Percentiles rank a stretch among this genome's conserved stretches.
These are phyloP conservation scores for Rhizopogon sp. DNA, from an alignment of 768 basidiomycete genomes.

Conservation along the genomic window DNA sequence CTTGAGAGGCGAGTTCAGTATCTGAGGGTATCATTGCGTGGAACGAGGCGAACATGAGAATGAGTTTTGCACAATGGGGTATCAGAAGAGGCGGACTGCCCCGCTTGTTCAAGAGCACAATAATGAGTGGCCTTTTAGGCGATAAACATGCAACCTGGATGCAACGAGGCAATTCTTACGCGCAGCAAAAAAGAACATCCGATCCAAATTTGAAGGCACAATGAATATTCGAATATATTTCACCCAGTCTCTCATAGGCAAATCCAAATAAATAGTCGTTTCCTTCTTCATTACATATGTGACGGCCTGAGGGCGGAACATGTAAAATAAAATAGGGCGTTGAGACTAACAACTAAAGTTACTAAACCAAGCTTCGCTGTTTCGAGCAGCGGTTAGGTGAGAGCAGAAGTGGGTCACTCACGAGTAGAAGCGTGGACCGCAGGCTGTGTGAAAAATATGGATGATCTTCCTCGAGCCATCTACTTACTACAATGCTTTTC, in stretches of 20 bases:
- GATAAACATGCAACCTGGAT: not conserved
- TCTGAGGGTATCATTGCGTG: conserved; percentile 62
- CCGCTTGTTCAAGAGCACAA: not conserved
- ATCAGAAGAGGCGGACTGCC: not conserved
- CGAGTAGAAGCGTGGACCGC: not conserved
- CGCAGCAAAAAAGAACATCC: not conserved
- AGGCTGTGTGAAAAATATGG: not conserved
- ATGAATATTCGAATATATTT: not conserved
- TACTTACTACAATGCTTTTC: not conserved
- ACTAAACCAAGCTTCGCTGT: not conserved
- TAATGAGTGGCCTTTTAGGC: not conserved
- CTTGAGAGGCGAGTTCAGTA: conserved; percentile 67
- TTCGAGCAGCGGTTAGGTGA: not conserved
- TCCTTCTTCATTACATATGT: no score
- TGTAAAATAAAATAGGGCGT: no score
- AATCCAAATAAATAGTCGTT: no score
- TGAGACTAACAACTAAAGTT: no score
- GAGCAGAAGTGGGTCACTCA: not conserved
- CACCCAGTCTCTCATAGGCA: not conserved
- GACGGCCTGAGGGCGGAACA: no score
- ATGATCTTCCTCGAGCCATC: not conserved
- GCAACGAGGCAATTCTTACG: not conserved
- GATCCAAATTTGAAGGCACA: not conserved
- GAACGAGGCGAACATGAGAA: conserved; percentile 58
- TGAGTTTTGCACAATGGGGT: not conserved